Evolutionary conservation across 2,329 filamentous ascomycete genomes (phyloP).

Genomic region (Exserohilum rostratum): DNA sequence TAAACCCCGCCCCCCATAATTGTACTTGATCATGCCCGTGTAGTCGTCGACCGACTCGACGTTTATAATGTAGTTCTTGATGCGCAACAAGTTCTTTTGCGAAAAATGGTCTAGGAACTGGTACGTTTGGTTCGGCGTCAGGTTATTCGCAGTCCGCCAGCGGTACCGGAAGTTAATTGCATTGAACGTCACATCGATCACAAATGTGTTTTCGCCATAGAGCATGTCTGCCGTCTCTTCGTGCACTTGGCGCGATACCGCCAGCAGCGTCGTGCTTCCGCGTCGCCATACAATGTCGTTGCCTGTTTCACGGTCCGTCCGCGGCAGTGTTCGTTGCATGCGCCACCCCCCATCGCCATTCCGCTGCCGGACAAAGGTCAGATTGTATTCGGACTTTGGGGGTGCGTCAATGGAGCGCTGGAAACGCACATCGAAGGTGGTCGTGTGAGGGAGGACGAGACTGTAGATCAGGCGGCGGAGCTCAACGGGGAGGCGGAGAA

Average conservation of each 20-base stretch:
- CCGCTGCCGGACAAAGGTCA: constrained; percentile 38
- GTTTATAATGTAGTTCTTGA: constrained; percentile 52
- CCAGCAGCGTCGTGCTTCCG: constrained; percentile 50
- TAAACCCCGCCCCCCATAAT: constrained; percentile 54
- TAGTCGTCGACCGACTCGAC: constrained; percentile 58
- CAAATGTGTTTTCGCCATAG: constrained; percentile 56
- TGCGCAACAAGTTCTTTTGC: constrained; percentile 48
- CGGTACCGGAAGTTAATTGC: constrained; percentile 53
- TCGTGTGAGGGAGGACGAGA: constrained; percentile 52
- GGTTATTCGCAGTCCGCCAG: constrained; percentile 51
- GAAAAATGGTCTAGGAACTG: constrained; percentile 53
- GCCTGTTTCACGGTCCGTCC: constrained; percentile 33
- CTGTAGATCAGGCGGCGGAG: constrained; percentile 52
- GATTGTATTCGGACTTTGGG: constrained; percentile 35
- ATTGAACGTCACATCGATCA: constrained; percentile 53
- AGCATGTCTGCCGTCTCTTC: constrained; percentile 54
- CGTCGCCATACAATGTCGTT: constrained; percentile 52
- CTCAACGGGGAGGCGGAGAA: constrained; percentile 52
- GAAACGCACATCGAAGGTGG: constrained; percentile 29
- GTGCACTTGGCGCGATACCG: constrained; percentile 51
- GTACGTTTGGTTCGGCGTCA: constrained; percentile 50
- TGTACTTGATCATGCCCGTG: constrained; percentile 60
- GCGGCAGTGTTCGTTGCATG: constrained; percentile 34
- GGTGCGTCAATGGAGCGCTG: constrained; percentile 22
- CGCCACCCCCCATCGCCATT: constrained; percentile 34